Base-by-base conservation (phyloP, 2,329 filamentous ascomycete genomes). In the Coniella lustricola region DNA sequence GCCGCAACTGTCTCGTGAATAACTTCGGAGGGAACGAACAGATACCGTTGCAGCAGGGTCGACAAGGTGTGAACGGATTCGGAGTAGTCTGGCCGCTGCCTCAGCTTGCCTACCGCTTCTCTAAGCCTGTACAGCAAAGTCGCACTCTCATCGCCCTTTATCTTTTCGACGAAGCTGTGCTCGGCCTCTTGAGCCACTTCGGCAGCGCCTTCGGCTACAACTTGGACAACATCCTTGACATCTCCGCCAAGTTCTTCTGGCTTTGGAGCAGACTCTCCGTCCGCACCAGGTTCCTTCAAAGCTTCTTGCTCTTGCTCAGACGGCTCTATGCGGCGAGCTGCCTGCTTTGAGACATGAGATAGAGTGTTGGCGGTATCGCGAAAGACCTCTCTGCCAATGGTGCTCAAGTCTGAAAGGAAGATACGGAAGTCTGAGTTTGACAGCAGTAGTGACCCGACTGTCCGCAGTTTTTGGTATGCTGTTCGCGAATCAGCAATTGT, bases 401-500 rank as follows among this genome's bases (percentile, higher is more conserved):
- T 82, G 39, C 82, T 82, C 35, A 95, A 67, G 59, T 97, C 91
- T 10, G 84, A 80, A 38, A 96, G 71, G 58, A 97, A 90, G 7
- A 90, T 74, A 34, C 90, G 83, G 64, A 97, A 96, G 59, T 96
- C 90, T 0, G 85, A 82, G 62, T 97, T 97, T 13, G 87, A 89
- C 37, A 97, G 71, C 1, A 96, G 76, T n/a, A 97, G 72, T 3
- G 84, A 86, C 25, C 86, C 84, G 0, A 97, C 81, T 0, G 90
- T 95, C 50, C 82, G 84, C 41, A 95, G 68, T 63, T 90, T 95
- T 60, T 85, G 75, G 59, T 90, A 90, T 14, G 87, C 85, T 86
- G 55, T 18, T 13, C 17, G 42, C 3, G 51, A 51, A 51, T 65
- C 44, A 66, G 55, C 48, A 37, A 10, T 17, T 7, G 12, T 1